Base-by-base conservation (phyloP, 805 yeast species). In the Wickerhamomyces chaumierensis region DNA sequence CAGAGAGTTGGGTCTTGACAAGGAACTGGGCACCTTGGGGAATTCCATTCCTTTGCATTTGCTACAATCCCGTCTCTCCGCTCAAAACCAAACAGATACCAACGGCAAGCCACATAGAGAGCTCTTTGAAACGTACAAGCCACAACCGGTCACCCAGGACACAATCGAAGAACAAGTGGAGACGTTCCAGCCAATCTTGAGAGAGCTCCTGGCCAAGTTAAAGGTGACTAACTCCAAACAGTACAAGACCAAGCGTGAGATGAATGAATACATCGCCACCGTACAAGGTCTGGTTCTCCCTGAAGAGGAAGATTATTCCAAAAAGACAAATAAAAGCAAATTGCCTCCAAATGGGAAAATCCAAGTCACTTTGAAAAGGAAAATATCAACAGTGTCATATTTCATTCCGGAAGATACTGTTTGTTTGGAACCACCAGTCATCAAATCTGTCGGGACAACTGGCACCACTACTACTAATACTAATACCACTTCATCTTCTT, bases 331-430 rank as follows among this genome's bases (percentile, higher is more conserved):
- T 40, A 49, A 55, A 14, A 81, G 95, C 1, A 79, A 87, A 51
- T 63, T 92, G 37, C 95, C 96, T 12, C 95, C 96, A 6, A 82
- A 85, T 23, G 96, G 96, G 29, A 86, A 81, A 57, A 82, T 88
- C 29, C 60, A 81, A 4, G 70, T 74, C 1, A 60, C 73, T 5
- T 86, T 85, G 60, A 85, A 79, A 62, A 80, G 73, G 48, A 31
- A 31, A 31, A 52, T 70, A 12, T 59, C 75, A 5, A 63, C 72
- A 0, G 66, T 57, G 33, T 66, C 81, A 0, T 81, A 71, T 50
- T 70, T 80, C 47, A 53, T 81, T 12, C 62, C 65, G 14, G 71
- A 66, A 35, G 50, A 39, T 9, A 36, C 32, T 34, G 21, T 21
- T 5, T 23, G 4, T 13, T 16, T 19, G 35, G 27, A 18, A 21